These are phyloP conservation scores for Neophaeococcomyces aloes DNA, from an alignment of 2,329 filamentous ascomycete genomes.

Conservation along the genomic window DNA sequence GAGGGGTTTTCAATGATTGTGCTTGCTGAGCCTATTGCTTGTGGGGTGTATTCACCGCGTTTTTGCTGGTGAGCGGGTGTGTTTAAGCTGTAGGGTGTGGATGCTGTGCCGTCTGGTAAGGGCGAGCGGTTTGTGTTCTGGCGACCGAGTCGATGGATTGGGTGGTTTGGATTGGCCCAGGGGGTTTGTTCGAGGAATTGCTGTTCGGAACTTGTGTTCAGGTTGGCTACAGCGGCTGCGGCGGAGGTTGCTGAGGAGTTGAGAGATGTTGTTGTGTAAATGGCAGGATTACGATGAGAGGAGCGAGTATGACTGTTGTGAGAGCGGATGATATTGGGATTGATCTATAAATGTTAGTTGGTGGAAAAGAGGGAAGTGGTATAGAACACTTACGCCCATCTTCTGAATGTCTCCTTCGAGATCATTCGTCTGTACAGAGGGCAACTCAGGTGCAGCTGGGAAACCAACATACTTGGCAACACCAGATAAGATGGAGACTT, in stretches of 20 bases:
- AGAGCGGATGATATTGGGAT: neutral
- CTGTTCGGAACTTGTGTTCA: constrained; percentile 46
- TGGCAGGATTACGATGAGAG: neutral
- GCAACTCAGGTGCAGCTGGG: constrained; percentile 81
- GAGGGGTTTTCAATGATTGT: constrained; percentile 36
- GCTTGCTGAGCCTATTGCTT: constrained; percentile 36
- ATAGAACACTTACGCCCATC: constrained; percentile 61
- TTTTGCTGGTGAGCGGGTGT: constrained; percentile 33
- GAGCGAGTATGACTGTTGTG: neutral
- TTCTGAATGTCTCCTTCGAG: constrained; percentile 78
- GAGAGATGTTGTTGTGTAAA: neutral
- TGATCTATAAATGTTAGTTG: constrained; percentile 1
- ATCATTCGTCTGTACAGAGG: constrained; percentile 59
- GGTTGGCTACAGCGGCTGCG: constrained; percentile 10
- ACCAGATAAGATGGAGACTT: constrained; percentile 82
- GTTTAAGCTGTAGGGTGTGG: constrained; percentile 23
- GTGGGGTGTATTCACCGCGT: constrained; percentile 32
- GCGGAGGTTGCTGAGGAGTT: constrained; percentile 7
- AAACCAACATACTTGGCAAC: constrained; percentile 94
- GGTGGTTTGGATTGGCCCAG: constrained; percentile 84
- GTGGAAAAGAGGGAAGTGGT: neutral
- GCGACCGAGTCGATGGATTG: constrained; percentile 46
- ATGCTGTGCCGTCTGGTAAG: constrained; percentile 24
- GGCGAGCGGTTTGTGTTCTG: constrained; percentile 28
- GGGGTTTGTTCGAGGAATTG: constrained; percentile 82